Percentiles rank a stretch among this genome's conserved stretches.
These are phyloP conservation scores for Mycena metata DNA, from an alignment of 768 basidiomycete genomes.

Conservation along the genomic window DNA sequence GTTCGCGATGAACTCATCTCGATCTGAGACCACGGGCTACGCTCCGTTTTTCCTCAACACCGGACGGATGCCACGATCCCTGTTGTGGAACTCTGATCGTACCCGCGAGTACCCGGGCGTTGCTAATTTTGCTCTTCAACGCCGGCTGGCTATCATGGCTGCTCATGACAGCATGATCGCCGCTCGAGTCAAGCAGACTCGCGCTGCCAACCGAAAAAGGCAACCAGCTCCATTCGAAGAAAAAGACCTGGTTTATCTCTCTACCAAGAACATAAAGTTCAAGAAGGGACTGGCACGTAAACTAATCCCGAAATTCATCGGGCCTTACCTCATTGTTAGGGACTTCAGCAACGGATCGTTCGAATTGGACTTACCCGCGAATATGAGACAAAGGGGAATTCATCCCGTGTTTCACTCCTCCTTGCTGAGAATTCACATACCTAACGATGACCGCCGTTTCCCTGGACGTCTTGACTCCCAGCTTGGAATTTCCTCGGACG, in stretches of 20 bases:
- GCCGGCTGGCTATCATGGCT: too few species aligned
- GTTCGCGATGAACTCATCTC: too few species aligned
- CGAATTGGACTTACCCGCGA: not conserved
- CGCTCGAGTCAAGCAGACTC: not conserved
- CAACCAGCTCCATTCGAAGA: not conserved
- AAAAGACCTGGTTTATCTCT: too few species aligned
- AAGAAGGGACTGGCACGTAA: not conserved
- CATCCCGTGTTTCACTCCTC: not conserved
- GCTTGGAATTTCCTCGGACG: not conserved
- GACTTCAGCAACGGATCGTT: too few species aligned
- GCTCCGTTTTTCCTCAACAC: too few species aligned
- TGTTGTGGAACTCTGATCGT: too few species aligned
- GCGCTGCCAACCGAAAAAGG: not conserved
- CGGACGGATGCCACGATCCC: too few species aligned
- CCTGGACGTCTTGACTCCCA: not conserved
- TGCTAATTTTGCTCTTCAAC: too few species aligned
- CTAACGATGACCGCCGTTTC: not conserved
- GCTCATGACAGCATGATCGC: not conserved
- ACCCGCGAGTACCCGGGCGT: too few species aligned
- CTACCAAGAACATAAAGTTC: too few species aligned
- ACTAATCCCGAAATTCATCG: not conserved
- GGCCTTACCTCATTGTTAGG: not conserved
- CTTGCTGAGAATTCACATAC: not conserved
- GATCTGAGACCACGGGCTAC: too few species aligned
- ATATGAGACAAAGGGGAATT: too few species aligned